These are phyloP conservation scores for Lumnitzera racemosa DNA, from an alignment of 345 rosid species.

Conservation along the genomic window DNA sequence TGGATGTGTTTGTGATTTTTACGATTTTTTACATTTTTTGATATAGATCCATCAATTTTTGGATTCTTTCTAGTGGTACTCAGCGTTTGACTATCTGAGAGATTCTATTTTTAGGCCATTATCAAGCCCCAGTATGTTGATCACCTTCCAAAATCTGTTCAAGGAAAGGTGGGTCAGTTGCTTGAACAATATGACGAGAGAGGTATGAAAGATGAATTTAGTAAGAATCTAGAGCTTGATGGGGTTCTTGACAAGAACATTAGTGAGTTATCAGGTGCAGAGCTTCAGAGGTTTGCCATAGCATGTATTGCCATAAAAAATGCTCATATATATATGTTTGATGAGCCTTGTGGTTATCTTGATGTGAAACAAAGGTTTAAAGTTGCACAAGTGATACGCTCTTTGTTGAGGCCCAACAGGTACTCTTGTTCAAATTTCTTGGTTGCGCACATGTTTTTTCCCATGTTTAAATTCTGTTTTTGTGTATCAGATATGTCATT, in stretches of 20 bases:
- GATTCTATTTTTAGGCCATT: constrained; percentile 47
- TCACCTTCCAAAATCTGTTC: constrained; percentile 92
- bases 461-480: neutral
- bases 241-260: constrained; percentile 90
- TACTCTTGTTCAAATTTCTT: constrained; percentile 12
- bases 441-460: neutral
- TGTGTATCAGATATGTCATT: constrained; percentile 73
- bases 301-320: constrained; percentile 90
- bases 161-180: constrained; percentile 89
- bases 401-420: constrained; percentile 88
- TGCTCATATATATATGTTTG: constrained; percentile 99
- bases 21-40: neutral
- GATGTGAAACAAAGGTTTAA: constrained; percentile 98
- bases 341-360: constrained; percentile 98
- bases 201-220: constrained; percentile 60
- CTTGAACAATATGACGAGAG: constrained; percentile 94
- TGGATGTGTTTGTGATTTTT: neutral
- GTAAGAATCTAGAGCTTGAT: constrained; percentile 77
- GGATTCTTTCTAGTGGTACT: no score
- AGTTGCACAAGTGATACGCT: constrained; percentile 91
- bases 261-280: constrained; percentile 94
- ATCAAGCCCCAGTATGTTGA: constrained; percentile 99
- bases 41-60: neutral
- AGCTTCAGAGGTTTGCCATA: constrained; percentile 95
- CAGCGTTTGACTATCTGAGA: no score